Evolutionary conservation across 2,329 filamentous ascomycete genomes (phyloP), one percentile per base, ranked within the genome.

Genomic region (Parascedosporium putredinis): DNA sequence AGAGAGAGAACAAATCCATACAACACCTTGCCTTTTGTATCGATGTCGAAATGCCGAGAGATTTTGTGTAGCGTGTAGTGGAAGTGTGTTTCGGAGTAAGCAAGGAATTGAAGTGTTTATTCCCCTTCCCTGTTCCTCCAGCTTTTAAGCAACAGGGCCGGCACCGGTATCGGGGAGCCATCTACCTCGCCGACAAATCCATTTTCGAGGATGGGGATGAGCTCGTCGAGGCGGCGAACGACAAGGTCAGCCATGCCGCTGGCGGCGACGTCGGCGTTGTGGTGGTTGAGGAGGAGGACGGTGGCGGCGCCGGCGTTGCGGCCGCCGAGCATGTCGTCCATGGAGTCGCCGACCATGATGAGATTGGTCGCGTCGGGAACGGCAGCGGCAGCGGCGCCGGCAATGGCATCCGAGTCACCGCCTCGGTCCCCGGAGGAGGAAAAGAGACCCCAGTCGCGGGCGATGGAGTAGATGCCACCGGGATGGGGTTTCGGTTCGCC

Each of bases 291-390:
- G 42, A 98, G 71, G 61, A 97, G 62, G n/a, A 97, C 89, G 0
- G 93, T 97, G 29, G 88, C 86, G 1, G 90, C 88, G 1, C 91
- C 91, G 0, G 91, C 91, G 48, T 73, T 74, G 52, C 84, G 78
- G 0, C 93, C 91, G 1, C 91, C 88, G 6, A 84, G 86, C 80
- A 97, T 94, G 62, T 98, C 93, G 63, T 97, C 93, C 50, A 95
- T 80, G 14, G 84, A 89, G 62, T 91, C 86, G 3, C 86, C 86
- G 20, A 83, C 79, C 79, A 83, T 83, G 56, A 81, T 78, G 38
- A 81, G 58, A 5, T 62, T 64, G 38, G 67, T 73, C 2, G 70
- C 76, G 53, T 74, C 71, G 1, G 27, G 27, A 12, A 6, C 7
- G 27, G 7, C 27, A 7, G 6, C 27, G n/a, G n/a, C n/a, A n/a